These are phyloP conservation scores for Coemansia sp. DNA, from an alignment of 192 early-diverging fungal species.

Conservation along the genomic window DNA sequence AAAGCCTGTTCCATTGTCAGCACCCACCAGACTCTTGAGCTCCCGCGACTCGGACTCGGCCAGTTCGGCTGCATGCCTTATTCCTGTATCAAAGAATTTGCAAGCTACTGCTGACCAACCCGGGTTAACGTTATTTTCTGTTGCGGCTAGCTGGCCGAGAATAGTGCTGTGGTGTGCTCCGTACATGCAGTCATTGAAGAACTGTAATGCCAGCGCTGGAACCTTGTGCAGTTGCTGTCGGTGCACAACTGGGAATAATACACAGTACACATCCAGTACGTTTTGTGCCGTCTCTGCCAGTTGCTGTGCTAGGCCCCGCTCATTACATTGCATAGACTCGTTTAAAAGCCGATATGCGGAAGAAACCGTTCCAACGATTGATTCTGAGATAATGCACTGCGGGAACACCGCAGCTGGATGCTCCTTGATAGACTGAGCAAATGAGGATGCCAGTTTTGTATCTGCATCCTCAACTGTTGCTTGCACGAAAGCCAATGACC, in stretches of 20 bases:
- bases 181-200: constrained; percentile 47
- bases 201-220: constrained; percentile 42
- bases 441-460: neutral
- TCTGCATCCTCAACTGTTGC: neutral
- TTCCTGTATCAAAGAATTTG: constrained; percentile 5
- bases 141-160: neutral
- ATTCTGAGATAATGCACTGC: constrained; percentile 3
- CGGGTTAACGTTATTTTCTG: neutral
- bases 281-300: constrained; percentile 13
- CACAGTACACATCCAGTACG: constrained; percentile 17
- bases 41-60: constrained; percentile 13
- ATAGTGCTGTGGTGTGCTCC: constrained; percentile 35
- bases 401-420: constrained; percentile 1
- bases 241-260: constrained; percentile 28
- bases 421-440: neutral
- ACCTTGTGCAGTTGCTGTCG: constrained; percentile 21
- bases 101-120: neutral
- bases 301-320: constrained; percentile 1
- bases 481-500: constrained; percentile 21
- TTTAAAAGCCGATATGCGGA: neutral
- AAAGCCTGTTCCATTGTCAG: constrained; percentile 4
- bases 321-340: neutral
- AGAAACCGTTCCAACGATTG: neutral
- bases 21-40: constrained; percentile 11
- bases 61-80: constrained; percentile 1